Evolutionary conservation across 768 basidiomycete genomes (phyloP).

Genomic region (Tubosaeta sp.): DNA sequence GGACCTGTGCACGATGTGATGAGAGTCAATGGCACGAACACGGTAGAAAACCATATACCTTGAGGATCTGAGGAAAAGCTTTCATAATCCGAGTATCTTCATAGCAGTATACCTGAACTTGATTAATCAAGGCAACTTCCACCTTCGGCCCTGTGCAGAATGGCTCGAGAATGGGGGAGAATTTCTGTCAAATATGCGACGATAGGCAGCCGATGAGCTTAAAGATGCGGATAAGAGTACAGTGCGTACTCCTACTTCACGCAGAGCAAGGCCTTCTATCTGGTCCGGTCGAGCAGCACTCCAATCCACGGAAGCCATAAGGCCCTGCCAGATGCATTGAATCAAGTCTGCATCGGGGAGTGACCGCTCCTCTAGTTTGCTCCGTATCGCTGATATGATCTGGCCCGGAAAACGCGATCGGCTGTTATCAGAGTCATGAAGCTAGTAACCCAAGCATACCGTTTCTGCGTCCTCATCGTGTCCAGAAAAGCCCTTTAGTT

Average conservation of each 20-base stretch:
- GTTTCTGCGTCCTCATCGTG: conserved; percentile 64
- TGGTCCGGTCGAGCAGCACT: conserved; percentile 86
- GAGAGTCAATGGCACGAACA: conserved; percentile 1
- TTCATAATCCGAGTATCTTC: conserved; percentile 95
- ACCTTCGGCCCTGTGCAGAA: conserved; percentile 89
- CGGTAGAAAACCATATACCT: conserved; percentile 42
- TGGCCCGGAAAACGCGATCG: conserved; percentile 28
- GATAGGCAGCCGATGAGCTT: not conserved
- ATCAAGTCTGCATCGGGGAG: conserved; percentile 84
- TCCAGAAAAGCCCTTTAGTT: conserved; percentile 66
- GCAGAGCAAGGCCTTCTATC: conserved; percentile 82
- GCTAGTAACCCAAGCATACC: conserved; percentile 38
- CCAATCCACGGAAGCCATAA: conserved; percentile 88
- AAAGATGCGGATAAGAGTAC: not conserved
- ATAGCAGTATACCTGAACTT: conserved; percentile 93
- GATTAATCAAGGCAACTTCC: conserved; percentile 91
- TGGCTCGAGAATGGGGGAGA: conserved; percentile 79
- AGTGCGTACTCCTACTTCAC: conserved; percentile 75
- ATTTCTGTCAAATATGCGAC: conserved; percentile 52
- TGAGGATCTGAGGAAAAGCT: conserved; percentile 91
- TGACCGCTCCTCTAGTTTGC: conserved; percentile 70
- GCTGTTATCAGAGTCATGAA: not conserved
- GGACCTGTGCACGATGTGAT: conserved; percentile 50
- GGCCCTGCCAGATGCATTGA: conserved; percentile 87
- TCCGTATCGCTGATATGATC: conserved; percentile 75